phyloP scores from a whole-genome alignment of 176 grass and related monocot genomes.

The Themeda triandra region DNA sequence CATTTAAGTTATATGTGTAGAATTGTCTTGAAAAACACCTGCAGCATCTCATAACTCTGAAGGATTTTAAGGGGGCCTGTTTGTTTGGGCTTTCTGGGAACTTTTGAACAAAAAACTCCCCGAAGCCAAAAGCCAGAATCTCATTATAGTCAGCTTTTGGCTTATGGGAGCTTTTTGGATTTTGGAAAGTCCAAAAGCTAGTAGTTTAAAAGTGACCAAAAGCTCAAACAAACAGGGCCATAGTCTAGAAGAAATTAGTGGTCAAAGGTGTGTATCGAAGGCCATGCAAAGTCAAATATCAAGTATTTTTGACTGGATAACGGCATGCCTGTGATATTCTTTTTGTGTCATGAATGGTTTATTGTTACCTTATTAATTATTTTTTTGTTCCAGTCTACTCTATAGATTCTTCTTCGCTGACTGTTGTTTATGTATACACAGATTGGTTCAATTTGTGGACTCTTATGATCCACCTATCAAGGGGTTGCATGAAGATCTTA shows the following conservation, averaged over 20 bases:
- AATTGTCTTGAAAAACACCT: not conserved
- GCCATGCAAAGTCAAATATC: not conserved
- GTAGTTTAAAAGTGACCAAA: too few species aligned
- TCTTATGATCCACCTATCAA: conserved; percentile 91
- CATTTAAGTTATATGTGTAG: too few species aligned
- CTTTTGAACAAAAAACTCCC: too few species aligned
- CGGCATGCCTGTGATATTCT: conserved; percentile 6
- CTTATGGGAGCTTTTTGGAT: too few species aligned
- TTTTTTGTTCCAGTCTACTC: not conserved
- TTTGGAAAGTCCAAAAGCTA: too few species aligned
- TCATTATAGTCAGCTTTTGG: too few species aligned
- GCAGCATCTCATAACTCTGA: not conserved
- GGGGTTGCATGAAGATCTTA: conserved; percentile 96
- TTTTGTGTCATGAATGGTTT: not conserved
- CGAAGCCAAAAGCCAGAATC: too few species aligned
- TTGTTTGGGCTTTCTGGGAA: too few species aligned
- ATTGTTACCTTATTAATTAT: conserved; percentile 1
- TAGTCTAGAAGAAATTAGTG: not conserved
- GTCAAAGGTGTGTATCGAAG: not conserved
- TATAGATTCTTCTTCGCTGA: not conserved
- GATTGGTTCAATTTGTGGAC: conserved; percentile 95
- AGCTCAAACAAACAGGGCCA: not conserved
- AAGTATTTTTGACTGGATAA: not conserved
- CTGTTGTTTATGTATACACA: conserved; percentile 38
- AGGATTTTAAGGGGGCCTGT: not conserved